Conservation (phyloP, 176 grass and related monocot genomes). For the Chrysopogon serrulatus region DNA sequence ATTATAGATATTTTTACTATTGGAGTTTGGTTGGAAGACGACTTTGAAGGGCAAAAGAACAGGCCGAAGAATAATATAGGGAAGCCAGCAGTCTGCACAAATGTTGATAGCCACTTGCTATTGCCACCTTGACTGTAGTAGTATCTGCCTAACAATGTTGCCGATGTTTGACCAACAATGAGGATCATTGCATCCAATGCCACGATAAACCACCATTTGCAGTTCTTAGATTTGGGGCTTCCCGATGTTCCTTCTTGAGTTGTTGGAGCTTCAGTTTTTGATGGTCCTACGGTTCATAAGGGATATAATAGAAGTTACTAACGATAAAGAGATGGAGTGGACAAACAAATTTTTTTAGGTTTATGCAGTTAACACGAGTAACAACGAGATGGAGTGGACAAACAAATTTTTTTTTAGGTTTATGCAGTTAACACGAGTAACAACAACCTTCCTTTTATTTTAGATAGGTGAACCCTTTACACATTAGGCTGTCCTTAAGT, state of each 20-base stretch:
- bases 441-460: too few species aligned
- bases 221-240: neutral
- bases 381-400: too few species aligned
- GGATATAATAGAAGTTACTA: neutral
- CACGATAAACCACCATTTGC: constrained; percentile 51
- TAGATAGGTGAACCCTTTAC: too few species aligned
- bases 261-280: constrained; percentile 37
- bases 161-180: constrained; percentile 53
- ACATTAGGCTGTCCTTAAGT: too few species aligned
- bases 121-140: constrained; percentile 85
- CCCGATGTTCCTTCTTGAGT: constrained; percentile 6
- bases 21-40: constrained; percentile 4
- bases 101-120: constrained; percentile 67
- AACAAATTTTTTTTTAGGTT: too few species aligned
- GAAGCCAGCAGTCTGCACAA: constrained; percentile 59
- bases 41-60: constrained; percentile 30
- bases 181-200: constrained; percentile 48
- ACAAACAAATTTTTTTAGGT: neutral
- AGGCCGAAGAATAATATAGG: constrained; percentile 56
- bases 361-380: neutral
- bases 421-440: too few species aligned
- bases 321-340: neutral
- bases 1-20: constrained; percentile 28
- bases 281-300: constrained; percentile 5
- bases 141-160: constrained; percentile 62